Base-by-base conservation (phyloP, 1,284 basidiomycete genomes). In the Dichomitus squalens region DNA sequence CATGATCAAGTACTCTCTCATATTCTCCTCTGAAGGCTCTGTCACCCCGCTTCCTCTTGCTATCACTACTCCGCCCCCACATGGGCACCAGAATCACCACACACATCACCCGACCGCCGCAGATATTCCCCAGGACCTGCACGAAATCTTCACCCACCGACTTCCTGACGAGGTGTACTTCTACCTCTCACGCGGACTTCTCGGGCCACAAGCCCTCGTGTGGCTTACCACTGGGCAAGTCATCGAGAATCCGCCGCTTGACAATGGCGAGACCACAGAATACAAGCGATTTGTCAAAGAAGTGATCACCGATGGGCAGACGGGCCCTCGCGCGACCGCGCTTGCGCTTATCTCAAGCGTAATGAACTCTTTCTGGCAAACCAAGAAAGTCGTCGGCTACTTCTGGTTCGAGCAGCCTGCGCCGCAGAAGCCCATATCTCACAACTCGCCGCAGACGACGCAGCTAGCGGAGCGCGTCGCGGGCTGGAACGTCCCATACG, bases 111-210 rank as follows among this genome's bases (percentile, higher is more conserved):
- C 88, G 47, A 93, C 92, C 0, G 84, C 90, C 0, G 86, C 88
- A 23, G 96, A 98, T 66, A 87, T 99, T 35, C 96, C 96, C 1
- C 74, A 79, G 41, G 96, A 99, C 75, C 78, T 99, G 36, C 92
- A 97, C 70, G 95, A 98, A 52, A 91, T 99, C 63, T 99, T 98
- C 76, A 97, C 95, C 3, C 83, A 93, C 71, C 90, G 95, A 35
- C 81, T 99, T 16, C 96, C 97, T 0, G 96, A 99, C 74, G 96
- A 99, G 72, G 83, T 98, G 57, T 98, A 96, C 78, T 96, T 91
- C 74, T 96, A 98, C 72, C 83, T 99, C 57, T 98, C 95, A 46
- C 87, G 95, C 16, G 96, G 96, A 7, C 83, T 99, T 25, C 75
- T 98, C 56, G 88, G 88, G 11, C 90, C 95, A 0, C 90, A 92